Percentiles rank a stretch among this genome's conserved stretches.
Evolutionary conservation across 2,329 filamentous ascomycete genomes (phyloP).

Genomic region (Lecanicillium sp.): DNA sequence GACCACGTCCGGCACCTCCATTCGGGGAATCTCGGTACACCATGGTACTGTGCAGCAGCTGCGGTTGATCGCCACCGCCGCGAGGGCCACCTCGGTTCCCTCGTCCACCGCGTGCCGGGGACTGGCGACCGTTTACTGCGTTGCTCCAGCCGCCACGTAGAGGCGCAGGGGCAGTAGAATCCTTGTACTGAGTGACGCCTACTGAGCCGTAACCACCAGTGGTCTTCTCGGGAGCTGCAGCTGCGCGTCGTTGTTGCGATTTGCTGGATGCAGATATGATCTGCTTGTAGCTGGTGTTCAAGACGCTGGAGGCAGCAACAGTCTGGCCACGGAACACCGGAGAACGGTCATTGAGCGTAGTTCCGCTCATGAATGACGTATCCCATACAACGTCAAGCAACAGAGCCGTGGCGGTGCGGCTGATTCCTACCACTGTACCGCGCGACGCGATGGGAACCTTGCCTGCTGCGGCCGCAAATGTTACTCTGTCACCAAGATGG

Average conservation of each 20-base stretch:
- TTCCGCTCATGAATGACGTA: slow-evolving; percentile 92
- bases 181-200: slow-evolving; percentile 53
- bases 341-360: slow-evolving; percentile 80
- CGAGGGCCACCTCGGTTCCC: slow-evolving; percentile 26
- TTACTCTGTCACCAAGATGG: slow-evolving; percentile 77
- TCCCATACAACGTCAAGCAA: slow-evolving; percentile 93
- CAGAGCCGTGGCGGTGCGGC: slow-evolving; percentile 72
- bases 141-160: slow-evolving; percentile 51
- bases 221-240: slow-evolving; percentile 41
- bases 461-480: slow-evolving; percentile 86
- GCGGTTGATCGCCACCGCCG: slow-evolving; percentile 28
- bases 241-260: slow-evolving; percentile 40
- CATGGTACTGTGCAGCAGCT: slow-evolving; percentile 42
- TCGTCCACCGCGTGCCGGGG: slow-evolving; percentile 26
- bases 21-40: slow-evolving; percentile 39
- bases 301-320: slow-evolving; percentile 75
- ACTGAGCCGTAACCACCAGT: slow-evolving; percentile 46
- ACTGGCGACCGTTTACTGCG: slow-evolving; percentile 38
- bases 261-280: slow-evolving; percentile 58
- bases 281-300: slow-evolving; percentile 80
- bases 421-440: slow-evolving; percentile 92
- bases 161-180: slow-evolving; percentile 45
- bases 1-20: slow-evolving; percentile 13
- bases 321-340: slow-evolving; percentile 92
- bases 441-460: slow-evolving; percentile 88